Evolutionary conservation across 2,329 filamentous ascomycete genomes (phyloP), one percentile per base, ranked within the genome.

Genomic region (Xylariaceae sp.): DNA sequence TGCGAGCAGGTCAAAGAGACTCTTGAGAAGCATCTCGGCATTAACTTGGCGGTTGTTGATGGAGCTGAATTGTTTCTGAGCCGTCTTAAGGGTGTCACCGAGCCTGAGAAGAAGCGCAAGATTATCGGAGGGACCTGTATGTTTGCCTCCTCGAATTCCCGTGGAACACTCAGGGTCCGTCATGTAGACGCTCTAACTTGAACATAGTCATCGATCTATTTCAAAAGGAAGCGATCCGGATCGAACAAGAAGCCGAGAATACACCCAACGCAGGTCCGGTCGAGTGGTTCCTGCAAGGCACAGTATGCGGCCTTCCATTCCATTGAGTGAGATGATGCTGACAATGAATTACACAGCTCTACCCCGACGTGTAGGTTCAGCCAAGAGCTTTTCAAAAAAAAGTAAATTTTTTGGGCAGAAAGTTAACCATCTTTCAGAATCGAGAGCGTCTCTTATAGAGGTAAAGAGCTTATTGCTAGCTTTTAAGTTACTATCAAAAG

Each of bases 31-130:
- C 87, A 95, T 64, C 84, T 98, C 1, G 91, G 91, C 1, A 96
- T 98, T 74, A 95, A 96, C 74, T 81, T 98, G 2, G 96, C 91
- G 0, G 88, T 98, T 24, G 86, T 96, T 2, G 90, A 98, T 71
- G 92, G 86, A 0, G 82, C 83, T 8, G 81, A 96, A 59, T 78
- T 84, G 23, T 98, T 98, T 80, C 79, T 97, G n/a, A 77, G 78
- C 26, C 82, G 87, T 21, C 85, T 98, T 1, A 83, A 85, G 63
- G 94, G 92, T 16, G 85, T 96, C 23, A 79, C 77, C 0, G 91
- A 87, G 26, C 93, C 94, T 0, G 93, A 98, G 76, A 84, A 84
- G 71, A 97, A 96, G 82, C 83, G 93, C 53, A 96, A 96, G 78
- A 87, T 97, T 67, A 97, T 97, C 60, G 93, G 92, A 53, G 84